A percentile compares a stretch with the other conserved stretches of the same genome.
Conservation (phyloP, 169 alveolate species). For the Plasmodium relictum region DNA sequence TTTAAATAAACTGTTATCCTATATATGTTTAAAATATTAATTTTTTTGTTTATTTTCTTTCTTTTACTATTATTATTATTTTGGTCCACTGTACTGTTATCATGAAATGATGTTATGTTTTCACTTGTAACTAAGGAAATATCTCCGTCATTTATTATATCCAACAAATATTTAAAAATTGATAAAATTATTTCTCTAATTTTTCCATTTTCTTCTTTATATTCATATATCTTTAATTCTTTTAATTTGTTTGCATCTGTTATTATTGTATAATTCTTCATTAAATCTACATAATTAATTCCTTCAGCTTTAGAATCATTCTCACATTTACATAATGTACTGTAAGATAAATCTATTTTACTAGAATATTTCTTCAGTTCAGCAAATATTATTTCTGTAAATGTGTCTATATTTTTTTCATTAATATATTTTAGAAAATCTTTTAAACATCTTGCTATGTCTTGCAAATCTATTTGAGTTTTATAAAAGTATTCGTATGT, state of each 20-base stretch:
- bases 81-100: constrained; percentile 6
- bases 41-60: constrained; percentile 8
- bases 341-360: constrained; percentile 42
- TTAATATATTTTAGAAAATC: constrained; percentile 52
- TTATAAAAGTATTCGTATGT: neutral
- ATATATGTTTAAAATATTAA: constrained; percentile 20
- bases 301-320: neutral
- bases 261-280: constrained; percentile 24
- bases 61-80: constrained; percentile 6
- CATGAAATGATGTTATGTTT: neutral
- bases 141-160: constrained; percentile 50
- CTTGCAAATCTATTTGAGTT: constrained; percentile 37
- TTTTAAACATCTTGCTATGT: constrained; percentile 36
- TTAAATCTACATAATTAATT: neutral
- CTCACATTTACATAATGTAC: constrained; percentile 15
- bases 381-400: constrained; percentile 36
- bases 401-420: constrained; percentile 42
- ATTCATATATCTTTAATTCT: constrained; percentile 42
- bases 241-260: constrained; percentile 18
- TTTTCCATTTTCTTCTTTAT: constrained; percentile 26
- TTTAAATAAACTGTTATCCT: constrained; percentile 46
- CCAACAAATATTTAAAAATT: constrained; percentile 51
- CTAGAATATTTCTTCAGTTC: constrained; percentile 42
- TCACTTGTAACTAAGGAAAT: constrained; percentile 14
- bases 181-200: constrained; percentile 67